Base-by-base conservation (phyloP, 805 yeast species). In the Saturnispora gosingensis region DNA sequence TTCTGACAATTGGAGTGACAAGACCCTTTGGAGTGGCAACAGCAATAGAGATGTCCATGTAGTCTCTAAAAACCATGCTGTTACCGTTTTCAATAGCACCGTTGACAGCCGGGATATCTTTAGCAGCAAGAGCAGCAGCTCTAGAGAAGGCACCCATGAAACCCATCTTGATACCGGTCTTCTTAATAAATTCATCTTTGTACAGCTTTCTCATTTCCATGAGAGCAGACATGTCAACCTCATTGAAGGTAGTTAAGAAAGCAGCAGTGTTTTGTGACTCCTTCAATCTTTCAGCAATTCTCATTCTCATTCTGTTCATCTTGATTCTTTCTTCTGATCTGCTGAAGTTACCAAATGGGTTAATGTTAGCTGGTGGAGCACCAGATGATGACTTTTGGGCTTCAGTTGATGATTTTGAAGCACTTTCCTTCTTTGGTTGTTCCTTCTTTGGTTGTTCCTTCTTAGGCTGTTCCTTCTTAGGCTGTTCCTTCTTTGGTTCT, bases 201-300 rank as follows among this genome's bases (percentile, higher is more conserved):
- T 93, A 93, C 59, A 86, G 75, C 72, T 91, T 91, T 76, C 99
- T 84, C 89, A 93, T 83, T 65, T 88, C 93, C 76, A 93, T 76
- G 62, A 93, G 72, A 56, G 85, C 81, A 49, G 93, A 76, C 98
- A 91, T 93, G 73, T 91, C 99, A 58, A 88, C 95, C 76, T 91
- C 99, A 74, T 91, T 91, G 81, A 91, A 91, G 48, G 99, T 91
- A 52, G 99, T 91, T 67, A 91, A 81, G 45, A 98, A 88, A 38
- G 99, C 99, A 59, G 98, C 95, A 52, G 98, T 90, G 78, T 93
- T 93, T 75, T 91, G 99, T 35, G 98, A 87, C 77, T 93, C 98
- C 88, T 91, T 91, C 68, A 91, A 85, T 75, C 99, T 88, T 77
- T 91, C 98, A 55, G 99, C 96, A 60, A 93, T 93, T 79, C 99